Evolutionary conservation across 306 rosid species (phyloP).

Genomic region (Cucurbita pepo): DNA sequence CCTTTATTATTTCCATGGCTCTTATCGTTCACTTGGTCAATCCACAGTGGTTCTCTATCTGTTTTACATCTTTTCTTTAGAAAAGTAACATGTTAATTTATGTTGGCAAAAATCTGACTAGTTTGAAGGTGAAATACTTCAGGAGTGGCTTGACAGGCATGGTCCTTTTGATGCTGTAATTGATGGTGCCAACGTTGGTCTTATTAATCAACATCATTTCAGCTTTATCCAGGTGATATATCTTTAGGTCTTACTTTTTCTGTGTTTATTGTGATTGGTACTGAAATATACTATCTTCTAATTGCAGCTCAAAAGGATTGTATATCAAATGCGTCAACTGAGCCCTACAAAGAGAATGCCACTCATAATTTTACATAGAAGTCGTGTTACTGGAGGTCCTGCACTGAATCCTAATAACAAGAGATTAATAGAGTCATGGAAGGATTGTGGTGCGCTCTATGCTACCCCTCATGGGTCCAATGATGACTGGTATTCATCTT

Average conservation of each 20-base stretch:
- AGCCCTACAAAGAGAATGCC: slow-evolving; percentile 76
- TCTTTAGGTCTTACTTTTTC: background rate
- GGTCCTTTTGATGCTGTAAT: slow-evolving; percentile 85
- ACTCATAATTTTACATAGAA: slow-evolving; percentile 66
- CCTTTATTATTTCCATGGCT: too few relatives aligned
- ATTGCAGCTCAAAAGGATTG: slow-evolving; percentile 52
- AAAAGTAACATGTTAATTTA: slow-evolving; percentile 8
- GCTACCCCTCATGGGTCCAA: slow-evolving; percentile 80
- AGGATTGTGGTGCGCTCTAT: slow-evolving; percentile 47
- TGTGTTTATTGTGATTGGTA: background rate
- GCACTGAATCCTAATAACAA: slow-evolving; percentile 50
- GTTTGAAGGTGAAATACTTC: slow-evolving; percentile 36
- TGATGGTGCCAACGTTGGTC: slow-evolving; percentile 87
- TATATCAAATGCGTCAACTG: slow-evolving; percentile 38
- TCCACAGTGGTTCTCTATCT: too few relatives aligned
- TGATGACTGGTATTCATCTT: slow-evolving; percentile 64
- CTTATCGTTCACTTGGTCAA: too few relatives aligned
- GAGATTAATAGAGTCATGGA: slow-evolving; percentile 61
- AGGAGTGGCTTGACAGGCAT: slow-evolving; percentile 69
- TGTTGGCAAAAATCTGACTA: slow-evolving; percentile 21
- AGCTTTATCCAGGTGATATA: slow-evolving; percentile 50
- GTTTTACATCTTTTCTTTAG: slow-evolving; percentile 9
- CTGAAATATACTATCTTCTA: slow-evolving; percentile 15
- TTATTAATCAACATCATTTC: slow-evolving; percentile 24
- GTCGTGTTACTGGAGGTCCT: slow-evolving; percentile 56